Conservation (phyloP, 2,329 filamentous ascomycete genomes). For the Apiospora malaysiana region DNA sequence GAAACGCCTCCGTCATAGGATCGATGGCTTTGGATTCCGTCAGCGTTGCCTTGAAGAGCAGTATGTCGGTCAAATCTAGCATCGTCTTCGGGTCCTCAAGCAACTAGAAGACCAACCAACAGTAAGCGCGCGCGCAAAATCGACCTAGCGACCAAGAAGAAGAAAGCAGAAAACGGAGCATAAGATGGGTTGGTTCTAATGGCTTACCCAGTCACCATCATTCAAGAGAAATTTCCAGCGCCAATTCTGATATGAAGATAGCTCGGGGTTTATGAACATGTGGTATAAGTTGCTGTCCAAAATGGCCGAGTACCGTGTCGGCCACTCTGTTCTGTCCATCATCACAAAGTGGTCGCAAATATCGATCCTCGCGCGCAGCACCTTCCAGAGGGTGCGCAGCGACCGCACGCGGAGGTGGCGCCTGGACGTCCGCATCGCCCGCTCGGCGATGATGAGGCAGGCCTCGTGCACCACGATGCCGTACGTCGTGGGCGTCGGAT, state of each 20-base stretch:
- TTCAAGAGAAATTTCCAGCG: background rate
- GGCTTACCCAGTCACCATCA: background rate
- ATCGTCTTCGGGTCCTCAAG: background rate
- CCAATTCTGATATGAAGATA: background rate
- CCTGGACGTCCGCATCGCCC: conserved; percentile 25
- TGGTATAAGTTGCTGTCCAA: conserved; percentile 22
- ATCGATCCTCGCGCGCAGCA: conserved; percentile 30
- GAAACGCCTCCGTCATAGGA: conserved; percentile 20
- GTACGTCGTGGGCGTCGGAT: conserved; percentile 21
- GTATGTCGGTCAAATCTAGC: background rate
- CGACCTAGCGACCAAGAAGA: no score
- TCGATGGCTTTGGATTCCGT: background rate
- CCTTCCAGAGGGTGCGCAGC: conserved; percentile 31
- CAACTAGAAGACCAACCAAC: background rate
- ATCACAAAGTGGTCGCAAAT: conserved; percentile 26
- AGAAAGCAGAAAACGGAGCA: no score
- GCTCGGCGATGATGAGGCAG: conserved; percentile 29
- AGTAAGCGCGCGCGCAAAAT: background rate
- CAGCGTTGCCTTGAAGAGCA: background rate
- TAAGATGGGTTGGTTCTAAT: background rate
- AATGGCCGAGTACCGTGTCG: conserved; percentile 21
- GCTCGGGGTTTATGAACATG: conserved; percentile 10
- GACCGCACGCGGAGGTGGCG: conserved; percentile 26
- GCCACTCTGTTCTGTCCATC: conserved; percentile 24
- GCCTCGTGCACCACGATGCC: conserved; percentile 30